Evolutionary conservation across 202 grass and related monocot species (phyloP).

Genomic region (Saccharum hybrid): DNA sequence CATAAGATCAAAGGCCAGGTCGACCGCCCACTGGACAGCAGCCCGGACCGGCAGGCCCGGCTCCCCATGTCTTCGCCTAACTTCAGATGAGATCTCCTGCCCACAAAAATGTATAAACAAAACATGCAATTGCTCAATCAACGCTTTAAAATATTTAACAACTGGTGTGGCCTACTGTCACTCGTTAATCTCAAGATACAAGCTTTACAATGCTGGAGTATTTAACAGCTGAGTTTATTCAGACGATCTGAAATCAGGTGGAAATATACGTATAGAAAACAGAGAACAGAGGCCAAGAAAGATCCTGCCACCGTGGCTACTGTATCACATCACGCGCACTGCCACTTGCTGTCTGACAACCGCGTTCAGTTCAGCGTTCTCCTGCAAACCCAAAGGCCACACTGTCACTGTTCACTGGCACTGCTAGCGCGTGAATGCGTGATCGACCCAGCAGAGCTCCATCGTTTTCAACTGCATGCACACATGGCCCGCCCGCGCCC

Average conservation of each 20-base stretch:
- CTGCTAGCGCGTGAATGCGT: background rate
- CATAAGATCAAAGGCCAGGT: too few relatives aligned
- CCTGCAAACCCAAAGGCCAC: background rate
- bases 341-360: slow-evolving; percentile 8
- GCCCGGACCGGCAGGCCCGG: too few relatives aligned
- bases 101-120: background rate
- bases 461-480: background rate
- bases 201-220: background rate
- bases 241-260: slow-evolving; percentile 5
- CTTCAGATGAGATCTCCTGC: background rate
- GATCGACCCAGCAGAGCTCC: background rate
- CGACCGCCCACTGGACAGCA: too few relatives aligned
- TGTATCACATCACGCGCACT: background rate
- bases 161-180: background rate
- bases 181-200: background rate
- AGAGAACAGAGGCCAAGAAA: slow-evolving; percentile 37
- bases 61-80: background rate
- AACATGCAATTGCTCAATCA: background rate
- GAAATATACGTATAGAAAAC: background rate
- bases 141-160: background rate
- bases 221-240: background rate
- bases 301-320: slow-evolving; percentile 11
- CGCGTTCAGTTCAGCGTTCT: too few relatives aligned
- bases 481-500: background rate
- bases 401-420: background rate